Evolutionary conservation across 192 early-diverging fungal species (phyloP).

Genomic region (Mortierella antarctica): DNA sequence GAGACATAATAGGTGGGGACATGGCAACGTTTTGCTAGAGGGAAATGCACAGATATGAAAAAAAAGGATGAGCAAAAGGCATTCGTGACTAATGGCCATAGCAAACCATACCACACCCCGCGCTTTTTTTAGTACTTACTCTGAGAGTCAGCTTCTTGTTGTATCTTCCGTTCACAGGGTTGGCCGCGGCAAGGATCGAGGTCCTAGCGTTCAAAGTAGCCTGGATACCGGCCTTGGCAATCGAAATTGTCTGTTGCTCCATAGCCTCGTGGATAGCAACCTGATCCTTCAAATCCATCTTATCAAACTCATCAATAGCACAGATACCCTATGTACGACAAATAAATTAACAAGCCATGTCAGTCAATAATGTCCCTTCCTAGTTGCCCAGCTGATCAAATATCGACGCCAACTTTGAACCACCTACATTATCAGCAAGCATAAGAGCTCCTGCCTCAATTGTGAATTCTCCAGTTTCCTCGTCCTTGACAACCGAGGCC

Average conservation of each 20-base stretch:
- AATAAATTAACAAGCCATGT: neutral
- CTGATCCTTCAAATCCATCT: constrained; percentile 97
- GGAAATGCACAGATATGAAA: neutral
- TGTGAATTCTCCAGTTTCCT: constrained; percentile 97
- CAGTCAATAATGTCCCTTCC: neutral
- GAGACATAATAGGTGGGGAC: constrained; percentile 98
- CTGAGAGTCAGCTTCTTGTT: constrained; percentile 94
- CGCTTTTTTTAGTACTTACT: constrained; percentile 48
- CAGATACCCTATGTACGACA: constrained; percentile 82
- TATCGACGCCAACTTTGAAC: neutral
- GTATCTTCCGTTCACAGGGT: constrained; percentile 95
- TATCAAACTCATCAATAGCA: constrained; percentile 99
- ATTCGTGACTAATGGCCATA: neutral
- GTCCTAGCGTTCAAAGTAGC: constrained; percentile 95
- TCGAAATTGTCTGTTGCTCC: constrained; percentile 99
- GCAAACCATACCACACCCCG: neutral
- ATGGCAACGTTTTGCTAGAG: constrained; percentile 93
- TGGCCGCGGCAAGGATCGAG: constrained; percentile 96
- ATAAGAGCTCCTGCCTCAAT: constrained; percentile 98
- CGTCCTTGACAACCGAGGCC: constrained; percentile 94
- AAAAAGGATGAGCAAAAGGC: neutral
- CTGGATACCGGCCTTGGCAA: constrained; percentile 97
- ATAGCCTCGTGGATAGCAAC: constrained; percentile 99
- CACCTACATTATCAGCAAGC: constrained; percentile 92
- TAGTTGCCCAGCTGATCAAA: neutral